These are phyloP conservation scores for Lachancea dasiensis DNA, from an alignment of 805 yeast species.

Conservation along the genomic window DNA sequence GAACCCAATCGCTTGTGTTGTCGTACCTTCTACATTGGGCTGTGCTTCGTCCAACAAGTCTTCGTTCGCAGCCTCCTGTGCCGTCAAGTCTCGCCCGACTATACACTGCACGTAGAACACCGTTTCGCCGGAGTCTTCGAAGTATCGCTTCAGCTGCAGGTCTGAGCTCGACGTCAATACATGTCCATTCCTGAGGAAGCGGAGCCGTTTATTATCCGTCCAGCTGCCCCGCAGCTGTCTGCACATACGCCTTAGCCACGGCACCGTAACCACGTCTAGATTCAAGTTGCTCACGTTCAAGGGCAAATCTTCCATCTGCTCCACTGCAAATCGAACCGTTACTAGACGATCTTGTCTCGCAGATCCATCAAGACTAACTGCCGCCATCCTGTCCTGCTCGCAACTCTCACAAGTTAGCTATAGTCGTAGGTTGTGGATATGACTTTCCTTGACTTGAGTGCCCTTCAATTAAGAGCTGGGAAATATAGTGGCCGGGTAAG, in stretches of 20 bases:
- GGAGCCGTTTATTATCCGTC: constrained; percentile 19
- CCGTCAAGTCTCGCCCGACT: constrained; percentile 42
- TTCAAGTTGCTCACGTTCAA: constrained; percentile 24
- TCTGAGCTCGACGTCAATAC: constrained; percentile 19
- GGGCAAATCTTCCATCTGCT: constrained; percentile 23
- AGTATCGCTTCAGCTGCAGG: constrained; percentile 17
- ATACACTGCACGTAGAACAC: constrained; percentile 69
- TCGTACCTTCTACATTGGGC: constrained; percentile 21
- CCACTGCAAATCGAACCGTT: constrained; percentile 29
- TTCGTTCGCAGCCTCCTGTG: constrained; percentile 50
- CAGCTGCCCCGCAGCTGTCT: constrained; percentile 19
- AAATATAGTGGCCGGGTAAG: too few species aligned
- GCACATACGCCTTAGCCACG: constrained; percentile 28
- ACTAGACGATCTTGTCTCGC: constrained; percentile 10
- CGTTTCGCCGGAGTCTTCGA: constrained; percentile 21
- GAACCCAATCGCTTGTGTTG: constrained; percentile 67
- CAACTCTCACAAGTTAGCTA: too few species aligned
- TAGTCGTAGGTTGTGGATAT: too few species aligned
- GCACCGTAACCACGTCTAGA: constrained; percentile 17
- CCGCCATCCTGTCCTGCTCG: neutral
- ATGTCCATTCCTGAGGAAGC: constrained; percentile 28
- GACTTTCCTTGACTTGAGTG: too few species aligned
- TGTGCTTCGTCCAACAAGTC: constrained; percentile 44
- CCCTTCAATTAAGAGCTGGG: too few species aligned
- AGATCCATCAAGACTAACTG: neutral